Evolutionary conservation across 139 green algal genomes (phyloP), one percentile per base, ranked within the genome.

Genomic region (Chloropicon primus): DNA sequence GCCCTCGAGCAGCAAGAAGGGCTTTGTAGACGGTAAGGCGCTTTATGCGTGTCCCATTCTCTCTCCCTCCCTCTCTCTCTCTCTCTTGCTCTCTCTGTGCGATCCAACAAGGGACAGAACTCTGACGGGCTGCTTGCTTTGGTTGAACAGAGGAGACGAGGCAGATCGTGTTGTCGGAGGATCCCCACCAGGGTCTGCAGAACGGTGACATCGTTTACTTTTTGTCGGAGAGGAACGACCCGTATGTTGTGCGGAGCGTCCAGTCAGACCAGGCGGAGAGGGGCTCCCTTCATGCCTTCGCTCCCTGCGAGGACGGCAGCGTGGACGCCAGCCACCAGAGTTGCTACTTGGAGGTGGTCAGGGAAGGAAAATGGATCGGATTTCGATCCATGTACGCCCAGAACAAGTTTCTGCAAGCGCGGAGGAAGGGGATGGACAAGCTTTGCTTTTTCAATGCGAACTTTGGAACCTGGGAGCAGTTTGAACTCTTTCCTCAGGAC

Each of bases 401-500:
- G n/a, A 85, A 86, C 79, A 79, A 81, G 22, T 90, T 93, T 76
- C 76, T 94, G 79, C 89, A 94, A 80, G 87, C 86, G 0, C 83
- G 88, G 23, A 83, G 86, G 53, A 82, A 84, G 27, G 82, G 80
- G 24, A 77, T 83, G 22, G 78, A 88, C 74, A 82, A 82, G 1
- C 85, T 94, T 27, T 84, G 85, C 27, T 93, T 93, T 81, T 91
- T 86, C 82, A 90, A 83, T 80, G 24, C 72, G 22, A 89, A 93
- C 74, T 82, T 90, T 27, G 89, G 90, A 2, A 85, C 84, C 0
- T 93, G 87, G 86, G 90, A 92, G 87, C 89, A 92, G 80, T 92
- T 87, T 87, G 84, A 92, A 74, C 77, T 91, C 74, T 62, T 74
- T 21, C 54, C 76, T 1, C 53, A 53, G 1, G 73, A 75, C 41